phyloP scores from a whole-genome alignment of 2,329 filamentous ascomycete species.

The Fusarium graminum region DNA sequence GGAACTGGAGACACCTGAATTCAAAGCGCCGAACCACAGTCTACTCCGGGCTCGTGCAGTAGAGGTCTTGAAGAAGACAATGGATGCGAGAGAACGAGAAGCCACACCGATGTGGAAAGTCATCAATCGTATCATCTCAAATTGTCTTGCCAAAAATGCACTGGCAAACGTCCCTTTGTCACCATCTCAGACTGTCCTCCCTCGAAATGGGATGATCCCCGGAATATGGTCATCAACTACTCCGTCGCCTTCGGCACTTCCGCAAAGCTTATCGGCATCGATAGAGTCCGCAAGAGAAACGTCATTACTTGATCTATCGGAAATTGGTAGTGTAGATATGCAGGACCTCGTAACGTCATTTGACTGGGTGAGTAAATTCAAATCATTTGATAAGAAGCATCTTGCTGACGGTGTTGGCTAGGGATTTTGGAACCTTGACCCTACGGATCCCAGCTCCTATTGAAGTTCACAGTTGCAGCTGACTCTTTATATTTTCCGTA shows the following conservation, averaged over 20 bases:
- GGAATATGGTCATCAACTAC: neutral
- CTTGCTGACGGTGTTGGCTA: neutral
- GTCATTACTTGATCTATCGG: neutral
- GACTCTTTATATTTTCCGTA: no score
- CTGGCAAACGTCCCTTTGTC: neutral
- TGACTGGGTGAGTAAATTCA: neutral
- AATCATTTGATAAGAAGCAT: no score
- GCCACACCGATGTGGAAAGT: slow-evolving; percentile 9
- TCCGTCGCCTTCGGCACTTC: fast-evolving
- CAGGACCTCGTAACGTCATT: neutral
- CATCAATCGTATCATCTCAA: slow-evolving; percentile 9
- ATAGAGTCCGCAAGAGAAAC: neutral
- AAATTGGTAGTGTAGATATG: neutral
- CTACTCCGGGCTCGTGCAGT: neutral
- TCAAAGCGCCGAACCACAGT: neutral
- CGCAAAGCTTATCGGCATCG: neutral
- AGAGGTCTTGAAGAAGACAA: neutral
- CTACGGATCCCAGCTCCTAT: neutral
- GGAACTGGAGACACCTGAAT: neutral
- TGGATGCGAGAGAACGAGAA: neutral
- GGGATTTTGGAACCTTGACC: slow-evolving; percentile 10
- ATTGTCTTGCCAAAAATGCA: neutral
- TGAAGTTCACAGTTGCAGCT: neutral
- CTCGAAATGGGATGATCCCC: no score
- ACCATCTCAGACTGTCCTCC: neutral